Conservation (phyloP, 352 stramenopile genomes). For the Pythium rhizo-oryzae region DNA sequence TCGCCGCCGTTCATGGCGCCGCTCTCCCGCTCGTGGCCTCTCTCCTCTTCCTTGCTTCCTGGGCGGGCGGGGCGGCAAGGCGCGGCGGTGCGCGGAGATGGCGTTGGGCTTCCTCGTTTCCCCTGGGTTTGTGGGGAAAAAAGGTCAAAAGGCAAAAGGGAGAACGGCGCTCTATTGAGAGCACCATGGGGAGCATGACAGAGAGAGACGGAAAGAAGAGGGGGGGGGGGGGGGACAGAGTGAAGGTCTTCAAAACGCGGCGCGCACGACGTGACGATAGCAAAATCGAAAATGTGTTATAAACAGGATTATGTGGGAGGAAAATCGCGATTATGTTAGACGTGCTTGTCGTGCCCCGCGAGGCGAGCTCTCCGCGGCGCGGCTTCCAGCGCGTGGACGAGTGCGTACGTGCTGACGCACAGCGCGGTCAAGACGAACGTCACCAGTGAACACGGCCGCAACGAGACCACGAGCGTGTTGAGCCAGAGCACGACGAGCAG, state of each 20-base stretch:
- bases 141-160: neutral
- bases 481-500: conserved; percentile 12
- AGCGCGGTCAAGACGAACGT: conserved; percentile 6
- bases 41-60: too few relatives aligned
- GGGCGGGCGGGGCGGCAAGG: neutral
- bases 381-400: conserved; percentile 17
- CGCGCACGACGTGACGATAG: too few relatives aligned
- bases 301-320: too few relatives aligned
- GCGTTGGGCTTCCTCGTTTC: too few relatives aligned
- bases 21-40: too few relatives aligned
- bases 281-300: too few relatives aligned
- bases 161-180: conserved; percentile 5
- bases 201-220: conserved; percentile 1
- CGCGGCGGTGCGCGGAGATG: neutral
- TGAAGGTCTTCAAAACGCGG: conserved; percentile 15
- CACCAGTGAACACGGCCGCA: neutral
- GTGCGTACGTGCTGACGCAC: conserved; percentile 7
- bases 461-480: conserved; percentile 20
- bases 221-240: neutral
- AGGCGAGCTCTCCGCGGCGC: neutral
- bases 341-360: too few relatives aligned
- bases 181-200: neutral
- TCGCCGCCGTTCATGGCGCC: conserved; percentile 18
- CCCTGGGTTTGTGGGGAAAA: too few relatives aligned
- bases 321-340: too few relatives aligned